Evolutionary conservation across 192 early-diverging fungal species (phyloP).

Genomic region (Rhizoclosmatium globosum): DNA sequence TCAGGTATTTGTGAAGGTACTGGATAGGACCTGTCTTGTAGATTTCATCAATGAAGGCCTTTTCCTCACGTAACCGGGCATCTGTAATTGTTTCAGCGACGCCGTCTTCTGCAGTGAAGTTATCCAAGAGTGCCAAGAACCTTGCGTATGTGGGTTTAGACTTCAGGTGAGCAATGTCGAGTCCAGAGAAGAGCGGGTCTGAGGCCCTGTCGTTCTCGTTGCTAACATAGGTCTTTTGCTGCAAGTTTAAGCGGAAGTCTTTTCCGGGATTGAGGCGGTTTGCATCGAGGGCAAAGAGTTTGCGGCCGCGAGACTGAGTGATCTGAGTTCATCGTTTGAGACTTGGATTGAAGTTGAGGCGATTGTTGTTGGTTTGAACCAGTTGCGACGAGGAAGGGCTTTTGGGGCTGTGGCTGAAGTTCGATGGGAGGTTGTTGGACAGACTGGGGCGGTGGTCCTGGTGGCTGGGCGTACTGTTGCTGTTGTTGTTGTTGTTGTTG

Average conservation of each 20-base stretch:
- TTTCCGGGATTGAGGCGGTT: slow-evolving; percentile 44
- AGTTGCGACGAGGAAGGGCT: neutral
- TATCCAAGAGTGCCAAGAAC: slow-evolving; percentile 41
- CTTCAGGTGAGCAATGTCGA: slow-evolving; percentile 14
- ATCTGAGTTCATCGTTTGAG: slow-evolving; percentile 24
- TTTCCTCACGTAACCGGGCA: slow-evolving; percentile 30
- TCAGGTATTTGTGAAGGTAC: slow-evolving; percentile 41
- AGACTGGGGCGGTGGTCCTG: no score
- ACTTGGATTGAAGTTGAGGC: neutral
- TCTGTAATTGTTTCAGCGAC: slow-evolving; percentile 31
- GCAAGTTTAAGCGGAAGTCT: slow-evolving; percentile 44
- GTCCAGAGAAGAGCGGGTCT: slow-evolving; percentile 44
- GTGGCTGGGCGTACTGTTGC: no score
- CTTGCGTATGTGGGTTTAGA: slow-evolving; percentile 33
- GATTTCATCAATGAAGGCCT: slow-evolving; percentile 38
- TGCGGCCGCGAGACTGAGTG: slow-evolving; percentile 26
- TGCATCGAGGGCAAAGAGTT: slow-evolving; percentile 44
- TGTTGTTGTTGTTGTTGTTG: no score
- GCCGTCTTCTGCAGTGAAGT: slow-evolving; percentile 39
- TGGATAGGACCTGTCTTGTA: slow-evolving; percentile 35
- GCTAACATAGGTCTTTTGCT: slow-evolving; percentile 37
- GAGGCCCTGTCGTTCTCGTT: slow-evolving; percentile 27
- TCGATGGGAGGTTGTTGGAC: no score
- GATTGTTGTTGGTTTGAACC: neutral
- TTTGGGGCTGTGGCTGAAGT: neutral